These are phyloP conservation scores for Apostasia shenzhenica DNA, from an alignment of 106 monocot genomes.

Conservation along the genomic window DNA sequence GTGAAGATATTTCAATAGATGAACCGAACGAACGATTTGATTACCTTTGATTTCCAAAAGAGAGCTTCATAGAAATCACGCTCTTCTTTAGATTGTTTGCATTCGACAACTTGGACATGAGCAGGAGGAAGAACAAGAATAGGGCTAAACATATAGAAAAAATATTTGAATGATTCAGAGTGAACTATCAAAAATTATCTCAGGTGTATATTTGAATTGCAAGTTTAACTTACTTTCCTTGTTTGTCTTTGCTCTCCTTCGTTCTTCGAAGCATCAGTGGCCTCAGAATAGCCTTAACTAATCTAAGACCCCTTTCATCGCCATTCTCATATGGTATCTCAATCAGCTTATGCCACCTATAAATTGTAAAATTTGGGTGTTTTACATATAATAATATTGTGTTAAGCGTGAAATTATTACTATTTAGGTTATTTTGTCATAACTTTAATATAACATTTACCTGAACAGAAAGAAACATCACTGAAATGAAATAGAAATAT, in stretches of 20 bases:
- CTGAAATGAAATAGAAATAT: too few relatives aligned
- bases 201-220: background rate
- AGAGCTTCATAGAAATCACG: constrained; percentile 81
- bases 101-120: constrained; percentile 45
- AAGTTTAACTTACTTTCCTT: constrained; percentile 48
- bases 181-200: too few relatives aligned
- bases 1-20: background rate
- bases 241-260: constrained; percentile 76
- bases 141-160: constrained; percentile 38
- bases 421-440: too few relatives aligned
- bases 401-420: too few relatives aligned
- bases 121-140: constrained; percentile 86
- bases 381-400: too few relatives aligned
- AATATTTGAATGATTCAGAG: background rate
- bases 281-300: constrained; percentile 74
- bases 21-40: background rate
- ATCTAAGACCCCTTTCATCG: constrained; percentile 66
- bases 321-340: constrained; percentile 83
- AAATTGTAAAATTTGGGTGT: background rate
- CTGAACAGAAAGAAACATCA: too few relatives aligned
- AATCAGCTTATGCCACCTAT: constrained; percentile 86
- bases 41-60: constrained; percentile 69
- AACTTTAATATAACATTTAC: too few relatives aligned
- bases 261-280: constrained; percentile 89
- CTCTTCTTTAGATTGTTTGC: constrained; percentile 70